Conservation (phyloP, 2,329 filamentous ascomycete species). For the Penicillium digitatum region DNA sequence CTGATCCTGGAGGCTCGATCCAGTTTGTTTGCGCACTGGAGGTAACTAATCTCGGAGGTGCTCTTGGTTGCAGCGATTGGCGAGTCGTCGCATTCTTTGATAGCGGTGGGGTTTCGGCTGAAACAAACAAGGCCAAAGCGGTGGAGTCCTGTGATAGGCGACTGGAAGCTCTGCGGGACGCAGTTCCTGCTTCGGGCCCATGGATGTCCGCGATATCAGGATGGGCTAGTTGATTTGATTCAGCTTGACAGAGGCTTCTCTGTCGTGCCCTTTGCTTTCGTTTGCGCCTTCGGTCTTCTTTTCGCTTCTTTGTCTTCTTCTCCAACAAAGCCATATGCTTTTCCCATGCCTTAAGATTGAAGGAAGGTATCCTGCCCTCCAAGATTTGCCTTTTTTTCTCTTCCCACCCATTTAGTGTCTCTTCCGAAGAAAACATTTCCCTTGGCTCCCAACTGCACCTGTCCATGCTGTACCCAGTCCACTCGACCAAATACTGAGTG, state of each 20-base stretch:
- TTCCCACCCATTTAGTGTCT: slow-evolving; percentile 43
- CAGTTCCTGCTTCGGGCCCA: not conserved
- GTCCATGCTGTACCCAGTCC: slow-evolving; percentile 58
- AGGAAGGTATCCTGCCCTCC: slow-evolving; percentile 27
- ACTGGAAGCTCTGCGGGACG: not conserved
- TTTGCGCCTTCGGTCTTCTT: not conserved
- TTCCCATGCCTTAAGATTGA: slow-evolving; percentile 35
- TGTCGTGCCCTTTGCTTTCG: not conserved
- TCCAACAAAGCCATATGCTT: slow-evolving; percentile 14
- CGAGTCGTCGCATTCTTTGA: not conserved
- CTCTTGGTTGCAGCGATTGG: not conserved
- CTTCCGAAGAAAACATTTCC: slow-evolving; percentile 37
- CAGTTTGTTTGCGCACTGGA: not conserved
- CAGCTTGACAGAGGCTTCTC: not conserved
- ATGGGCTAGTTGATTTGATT: not conserved
- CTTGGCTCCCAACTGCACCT: slow-evolving; percentile 54
- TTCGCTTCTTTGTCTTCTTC: not conserved
- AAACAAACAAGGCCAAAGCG: not conserved
- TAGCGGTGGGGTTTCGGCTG: not conserved
- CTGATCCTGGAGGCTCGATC: not conserved
- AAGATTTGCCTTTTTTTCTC: slow-evolving; percentile 32
- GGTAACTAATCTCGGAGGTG: not conserved
- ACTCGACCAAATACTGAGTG: slow-evolving; percentile 58
- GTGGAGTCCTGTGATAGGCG: not conserved
- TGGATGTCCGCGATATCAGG: not conserved